These are phyloP conservation scores for Aspergillus asperescens DNA, from an alignment of 495 filamentous ascomycete species.

Conservation along the genomic window DNA sequence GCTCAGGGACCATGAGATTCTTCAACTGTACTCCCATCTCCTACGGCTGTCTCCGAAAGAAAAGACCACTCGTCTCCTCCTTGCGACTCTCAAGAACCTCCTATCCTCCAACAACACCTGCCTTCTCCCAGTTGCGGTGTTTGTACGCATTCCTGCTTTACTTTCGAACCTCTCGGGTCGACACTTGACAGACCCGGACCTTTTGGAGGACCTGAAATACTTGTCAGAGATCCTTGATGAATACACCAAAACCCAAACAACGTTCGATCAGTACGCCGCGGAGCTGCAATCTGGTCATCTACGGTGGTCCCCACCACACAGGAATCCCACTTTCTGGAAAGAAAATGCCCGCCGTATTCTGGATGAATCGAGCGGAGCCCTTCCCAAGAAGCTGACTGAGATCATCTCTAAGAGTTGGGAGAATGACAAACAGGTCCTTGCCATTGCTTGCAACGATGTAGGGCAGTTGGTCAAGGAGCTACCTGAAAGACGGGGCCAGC, in stretches of 20 bases:
- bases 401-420: slow-evolving; percentile 84
- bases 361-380: slow-evolving; percentile 71
- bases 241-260: slow-evolving; percentile 94
- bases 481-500: slow-evolving; percentile 71
- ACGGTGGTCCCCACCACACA: slow-evolving; percentile 92
- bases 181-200: slow-evolving; percentile 82
- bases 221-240: slow-evolving; percentile 79
- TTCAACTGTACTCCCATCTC: slow-evolving; percentile 84
- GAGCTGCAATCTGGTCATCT: slow-evolving; percentile 87
- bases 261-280: slow-evolving; percentile 90
- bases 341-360: slow-evolving; percentile 93
- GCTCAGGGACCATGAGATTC: slow-evolving; percentile 79
- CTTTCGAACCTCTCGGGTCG: slow-evolving; percentile 75
- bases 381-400: slow-evolving; percentile 78
- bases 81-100: slow-evolving; percentile 85
- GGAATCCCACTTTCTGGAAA: slow-evolving; percentile 84
- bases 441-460: slow-evolving; percentile 93
- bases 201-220: slow-evolving; percentile 74
- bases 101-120: slow-evolving; percentile 65
- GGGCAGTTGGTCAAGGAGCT: slow-evolving; percentile 84
- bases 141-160: slow-evolving; percentile 74
- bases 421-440: slow-evolving; percentile 89
- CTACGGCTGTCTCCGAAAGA: slow-evolving; percentile 92
- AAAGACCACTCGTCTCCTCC: slow-evolving; percentile 88
- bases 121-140: slow-evolving; percentile 74